A percentile compares a stretch with the other conserved stretches of the same genome.
Evolutionary conservation across 2,329 filamentous ascomycete genomes (phyloP).

Genomic region (Sclerotinia sclerotiorum): DNA sequence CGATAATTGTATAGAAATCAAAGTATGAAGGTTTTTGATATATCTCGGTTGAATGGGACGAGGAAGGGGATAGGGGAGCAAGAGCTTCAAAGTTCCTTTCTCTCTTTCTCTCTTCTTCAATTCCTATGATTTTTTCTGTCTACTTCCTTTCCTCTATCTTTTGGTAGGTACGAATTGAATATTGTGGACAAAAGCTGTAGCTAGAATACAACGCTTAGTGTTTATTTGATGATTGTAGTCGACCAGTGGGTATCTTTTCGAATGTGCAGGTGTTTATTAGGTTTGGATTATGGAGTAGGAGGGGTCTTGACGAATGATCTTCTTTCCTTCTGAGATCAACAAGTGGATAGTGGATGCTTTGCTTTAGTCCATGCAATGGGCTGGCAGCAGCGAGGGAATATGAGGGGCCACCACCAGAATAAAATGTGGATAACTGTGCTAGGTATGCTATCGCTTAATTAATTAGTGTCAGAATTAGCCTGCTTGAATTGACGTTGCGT

Average conservation of each 20-base stretch:
- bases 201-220: neutral
- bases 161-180: neutral
- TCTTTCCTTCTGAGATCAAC: neutral
- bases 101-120: neutral
- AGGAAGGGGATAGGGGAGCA: no score
- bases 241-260: neutral
- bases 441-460: slow-evolving; percentile 12
- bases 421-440: neutral
- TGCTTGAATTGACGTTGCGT: slow-evolving; percentile 10
- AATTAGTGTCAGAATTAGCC: neutral
- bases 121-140: neutral
- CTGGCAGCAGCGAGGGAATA: neutral
- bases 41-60: neutral
- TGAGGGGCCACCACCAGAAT: neutral
- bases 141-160: neutral
- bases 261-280: slow-evolving; percentile 4
- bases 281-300: slow-evolving; percentile 8
- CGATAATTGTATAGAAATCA: neutral
- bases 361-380: slow-evolving; percentile 10
- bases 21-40: neutral
- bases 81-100: neutral
- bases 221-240: slow-evolving; percentile 13
- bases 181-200: neutral
- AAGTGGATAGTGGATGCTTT: slow-evolving; percentile 11
- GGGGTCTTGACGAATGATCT: neutral